Evolutionary conservation across 2,329 filamentous ascomycete genomes (phyloP).

Genomic region (Microascus cirrosus): DNA sequence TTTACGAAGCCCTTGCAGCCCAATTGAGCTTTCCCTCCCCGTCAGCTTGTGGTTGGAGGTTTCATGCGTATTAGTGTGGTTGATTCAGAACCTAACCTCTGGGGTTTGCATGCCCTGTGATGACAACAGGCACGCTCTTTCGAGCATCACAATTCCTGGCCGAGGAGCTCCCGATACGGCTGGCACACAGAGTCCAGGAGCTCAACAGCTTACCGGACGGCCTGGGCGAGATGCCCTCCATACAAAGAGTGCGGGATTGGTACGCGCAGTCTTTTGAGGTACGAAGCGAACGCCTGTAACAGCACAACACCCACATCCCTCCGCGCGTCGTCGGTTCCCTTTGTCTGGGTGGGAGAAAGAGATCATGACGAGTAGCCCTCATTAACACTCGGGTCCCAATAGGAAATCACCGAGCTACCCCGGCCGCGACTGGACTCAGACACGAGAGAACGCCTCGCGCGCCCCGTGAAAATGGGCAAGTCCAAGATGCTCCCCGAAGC

Average conservation of each 20-base stretch:
- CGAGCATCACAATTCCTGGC: conserved; percentile 96
- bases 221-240: conserved; percentile 95
- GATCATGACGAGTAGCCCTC: no score
- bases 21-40: neutral
- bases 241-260: conserved; percentile 91
- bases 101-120: neutral
- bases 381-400: neutral
- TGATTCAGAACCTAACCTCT: neutral
- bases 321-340: neutral
- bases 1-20: neutral
- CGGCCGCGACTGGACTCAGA: conserved; percentile 67
- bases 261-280: conserved; percentile 99
- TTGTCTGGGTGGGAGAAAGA: no score
- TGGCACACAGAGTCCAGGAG: conserved; percentile 94
- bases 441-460: conserved; percentile 68
- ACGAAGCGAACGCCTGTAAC: conserved; percentile 13
- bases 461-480: conserved; percentile 48
- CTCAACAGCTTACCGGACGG: conserved; percentile 87
- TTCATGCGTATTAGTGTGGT: neutral
- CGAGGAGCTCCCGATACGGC: conserved; percentile 91
- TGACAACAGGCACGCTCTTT: conserved; percentile 70
- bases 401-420: conserved; percentile 87
- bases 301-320: conserved; percentile 2
- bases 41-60: neutral
- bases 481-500: conserved; percentile 65